A percentile compares a stretch with the other conserved stretches of the same genome.
phyloP scores from a whole-genome alignment of 805 yeast species.

The Cyberlindnera mrakii region DNA sequence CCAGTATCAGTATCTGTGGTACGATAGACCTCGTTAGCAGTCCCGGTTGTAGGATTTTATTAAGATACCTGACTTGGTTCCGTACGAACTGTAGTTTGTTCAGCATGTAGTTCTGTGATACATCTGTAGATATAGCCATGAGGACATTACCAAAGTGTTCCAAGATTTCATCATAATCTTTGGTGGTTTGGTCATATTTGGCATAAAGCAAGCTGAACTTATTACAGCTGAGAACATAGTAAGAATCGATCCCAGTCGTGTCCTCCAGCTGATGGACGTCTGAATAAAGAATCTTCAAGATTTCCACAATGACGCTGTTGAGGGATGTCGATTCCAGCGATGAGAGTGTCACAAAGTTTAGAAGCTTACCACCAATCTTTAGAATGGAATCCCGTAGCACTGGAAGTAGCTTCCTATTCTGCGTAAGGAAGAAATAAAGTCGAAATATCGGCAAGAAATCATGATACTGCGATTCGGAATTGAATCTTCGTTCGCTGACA shows the following conservation, averaged over 20 bases:
- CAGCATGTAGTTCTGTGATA: constrained; percentile 23
- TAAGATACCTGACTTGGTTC: constrained; percentile 17
- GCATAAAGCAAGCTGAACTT: constrained; percentile 20
- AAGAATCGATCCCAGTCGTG: constrained; percentile 22
- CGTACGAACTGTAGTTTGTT: constrained; percentile 18
- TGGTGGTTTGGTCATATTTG: constrained; percentile 6
- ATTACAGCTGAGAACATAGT: constrained; percentile 23
- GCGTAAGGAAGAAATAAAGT: constrained; percentile 18
- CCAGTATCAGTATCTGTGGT: constrained; percentile 14
- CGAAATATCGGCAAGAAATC: constrained; percentile 23
- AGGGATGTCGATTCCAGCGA: constrained; percentile 15
- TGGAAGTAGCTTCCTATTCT: constrained; percentile 9
- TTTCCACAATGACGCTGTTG: constrained; percentile 23
- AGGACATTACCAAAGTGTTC: constrained; percentile 24
- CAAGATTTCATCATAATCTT: constrained; percentile 21
- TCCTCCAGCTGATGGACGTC: constrained; percentile 20
- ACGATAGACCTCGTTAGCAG: constrained; percentile 5
- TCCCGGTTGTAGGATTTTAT: constrained; percentile 6
- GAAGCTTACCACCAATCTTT: constrained; percentile 19
- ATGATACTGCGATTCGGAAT: constrained; percentile 19
- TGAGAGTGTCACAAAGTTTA: constrained; percentile 22
- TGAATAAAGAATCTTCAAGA: constrained; percentile 22
- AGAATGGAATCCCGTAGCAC: constrained; percentile 11
- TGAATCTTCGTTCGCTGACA: constrained; percentile 22
- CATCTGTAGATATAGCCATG: constrained; percentile 17